A percentile compares a stretch with the other conserved stretches of the same genome.
Evolutionary conservation across 139 green algal genomes (phyloP).

Genomic region (Chlamydomonas schloesseri): DNA sequence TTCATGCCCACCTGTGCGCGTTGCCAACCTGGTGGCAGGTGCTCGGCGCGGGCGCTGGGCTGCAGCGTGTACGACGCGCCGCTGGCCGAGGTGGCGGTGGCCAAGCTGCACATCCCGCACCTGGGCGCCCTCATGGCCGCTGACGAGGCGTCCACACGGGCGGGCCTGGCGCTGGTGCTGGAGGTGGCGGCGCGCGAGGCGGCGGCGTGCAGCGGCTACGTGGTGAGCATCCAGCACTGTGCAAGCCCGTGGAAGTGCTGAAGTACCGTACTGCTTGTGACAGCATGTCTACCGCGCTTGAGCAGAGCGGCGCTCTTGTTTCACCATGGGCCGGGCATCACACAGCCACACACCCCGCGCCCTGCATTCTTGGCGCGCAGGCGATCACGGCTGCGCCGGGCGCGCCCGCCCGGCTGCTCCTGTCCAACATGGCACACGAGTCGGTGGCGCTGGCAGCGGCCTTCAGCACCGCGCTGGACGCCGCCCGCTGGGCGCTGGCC

Average conservation of each 20-base stretch:
- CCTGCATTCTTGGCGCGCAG: not conserved
- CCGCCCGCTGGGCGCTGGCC: not conserved
- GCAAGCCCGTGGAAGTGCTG: not conserved
- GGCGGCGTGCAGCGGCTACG: slow-evolving; percentile 15
- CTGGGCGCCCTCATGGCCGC: not conserved
- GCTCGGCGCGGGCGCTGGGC: not conserved
- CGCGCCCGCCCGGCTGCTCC: not conserved
- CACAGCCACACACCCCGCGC: too few species aligned
- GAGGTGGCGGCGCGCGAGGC: slow-evolving; percentile 25
- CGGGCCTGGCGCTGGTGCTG: not conserved
- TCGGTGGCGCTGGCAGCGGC: not conserved
- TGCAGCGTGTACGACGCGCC: slow-evolving; percentile 15
- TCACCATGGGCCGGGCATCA: too few species aligned
- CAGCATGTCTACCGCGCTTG: too few species aligned
- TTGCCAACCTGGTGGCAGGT: too few species aligned
- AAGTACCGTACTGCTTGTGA: too few species aligned
- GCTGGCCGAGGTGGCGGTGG: not conserved
- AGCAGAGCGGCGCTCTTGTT: not conserved
- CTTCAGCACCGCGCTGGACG: not conserved
- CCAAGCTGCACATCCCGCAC: not conserved
- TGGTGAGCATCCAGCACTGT: not conserved
- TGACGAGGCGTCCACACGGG: not conserved
- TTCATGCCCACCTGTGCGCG: too few species aligned
- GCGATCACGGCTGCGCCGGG: not conserved
- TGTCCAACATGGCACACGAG: too few species aligned